Evolutionary conservation across 164 flowering plant species (phyloP).

Genomic region (Stephania japonica): DNA sequence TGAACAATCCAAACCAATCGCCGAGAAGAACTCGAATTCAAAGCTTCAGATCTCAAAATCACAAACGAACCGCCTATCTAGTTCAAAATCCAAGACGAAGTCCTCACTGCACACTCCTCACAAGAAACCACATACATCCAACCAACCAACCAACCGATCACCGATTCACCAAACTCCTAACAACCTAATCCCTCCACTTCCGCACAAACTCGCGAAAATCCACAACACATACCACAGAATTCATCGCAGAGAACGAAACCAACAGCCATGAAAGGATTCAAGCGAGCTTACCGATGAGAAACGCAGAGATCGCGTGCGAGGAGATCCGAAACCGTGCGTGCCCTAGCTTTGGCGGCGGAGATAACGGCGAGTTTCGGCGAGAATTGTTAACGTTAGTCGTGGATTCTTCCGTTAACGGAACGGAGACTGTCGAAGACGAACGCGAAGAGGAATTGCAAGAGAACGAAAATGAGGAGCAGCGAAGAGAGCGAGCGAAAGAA

Average conservation of each 20-base stretch:
- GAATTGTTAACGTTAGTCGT: neutral
- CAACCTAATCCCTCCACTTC: constrained; percentile 3
- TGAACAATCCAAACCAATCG: neutral
- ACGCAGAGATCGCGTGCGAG: constrained; percentile 5
- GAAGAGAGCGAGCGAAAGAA: neutral
- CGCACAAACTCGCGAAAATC: neutral
- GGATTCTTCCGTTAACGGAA: neutral
- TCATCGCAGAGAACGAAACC: constrained; percentile 4
- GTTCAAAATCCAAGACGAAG: neutral
- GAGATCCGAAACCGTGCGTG: neutral
- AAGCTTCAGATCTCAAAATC: constrained; percentile 9
- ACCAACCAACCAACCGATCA: neutral
- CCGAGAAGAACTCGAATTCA: neutral
- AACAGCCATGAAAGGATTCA: neutral
- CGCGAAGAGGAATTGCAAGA: neutral
- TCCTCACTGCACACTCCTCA: neutral
- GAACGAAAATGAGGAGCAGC: neutral
- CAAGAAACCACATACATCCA: neutral
- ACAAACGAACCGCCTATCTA: neutral
- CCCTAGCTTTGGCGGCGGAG: neutral
- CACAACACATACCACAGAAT: neutral
- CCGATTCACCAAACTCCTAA: constrained; percentile 11
- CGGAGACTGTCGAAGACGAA: neutral
- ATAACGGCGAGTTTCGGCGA: neutral
- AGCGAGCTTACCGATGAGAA: constrained; percentile 3